Evolutionary conservation across 2,329 filamentous ascomycete species (phyloP).

Genomic region (Annulohypoxylon truncatum): DNA sequence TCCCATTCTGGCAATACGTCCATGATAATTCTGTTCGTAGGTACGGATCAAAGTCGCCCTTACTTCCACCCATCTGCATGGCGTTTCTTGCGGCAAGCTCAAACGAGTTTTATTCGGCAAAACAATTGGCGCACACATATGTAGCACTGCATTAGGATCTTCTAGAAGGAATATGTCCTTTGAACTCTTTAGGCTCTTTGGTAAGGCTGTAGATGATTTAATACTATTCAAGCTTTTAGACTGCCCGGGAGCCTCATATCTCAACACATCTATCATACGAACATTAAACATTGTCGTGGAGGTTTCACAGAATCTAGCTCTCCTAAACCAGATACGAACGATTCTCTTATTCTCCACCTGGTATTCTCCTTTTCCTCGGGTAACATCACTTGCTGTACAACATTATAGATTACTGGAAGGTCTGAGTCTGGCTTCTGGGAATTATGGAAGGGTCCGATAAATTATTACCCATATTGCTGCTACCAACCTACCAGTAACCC

Average conservation of each 20-base stretch:
- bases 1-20: not conserved
- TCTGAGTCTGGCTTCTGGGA: slow-evolving; percentile 3
- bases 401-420: slow-evolving; percentile 10
- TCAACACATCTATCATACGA: not conserved
- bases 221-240: not conserved
- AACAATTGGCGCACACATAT: not conserved
- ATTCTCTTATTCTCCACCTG: slow-evolving; percentile 1
- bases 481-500: not conserved
- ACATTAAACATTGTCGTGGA: no score
- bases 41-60: not conserved
- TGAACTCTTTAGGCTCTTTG: not conserved
- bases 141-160: not conserved
- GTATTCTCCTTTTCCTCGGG: not conserved
- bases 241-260: not conserved
- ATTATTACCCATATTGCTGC: slow-evolving; percentile 7
- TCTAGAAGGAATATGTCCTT: slow-evolving; percentile 12
- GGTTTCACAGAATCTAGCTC: not conserved
- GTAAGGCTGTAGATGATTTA: not conserved
- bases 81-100: slow-evolving; percentile 10
- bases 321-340: not conserved
- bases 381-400: slow-evolving; percentile 25
- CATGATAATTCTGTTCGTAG: not conserved
- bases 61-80: slow-evolving; percentile 7
- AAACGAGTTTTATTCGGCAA: not conserved
- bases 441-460: slow-evolving; percentile 17